Percentiles rank a stretch among this genome's conserved stretches.
phyloP scores from a whole-genome alignment of 345 rosid species.

The Arabis alpina region DNA sequence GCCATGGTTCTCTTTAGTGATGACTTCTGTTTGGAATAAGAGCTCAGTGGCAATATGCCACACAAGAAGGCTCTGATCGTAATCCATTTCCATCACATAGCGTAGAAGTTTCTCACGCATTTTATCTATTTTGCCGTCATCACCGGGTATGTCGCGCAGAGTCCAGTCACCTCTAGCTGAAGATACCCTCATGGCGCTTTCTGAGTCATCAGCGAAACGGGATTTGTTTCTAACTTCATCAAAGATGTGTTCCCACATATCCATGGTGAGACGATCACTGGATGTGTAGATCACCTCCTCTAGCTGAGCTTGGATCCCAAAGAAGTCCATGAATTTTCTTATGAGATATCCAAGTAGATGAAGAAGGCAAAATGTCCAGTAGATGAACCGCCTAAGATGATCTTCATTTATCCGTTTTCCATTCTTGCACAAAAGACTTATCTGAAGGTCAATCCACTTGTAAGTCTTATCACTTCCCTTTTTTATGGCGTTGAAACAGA shows the following conservation, averaged over 20 bases:
- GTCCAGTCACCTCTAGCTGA: constrained; percentile 65
- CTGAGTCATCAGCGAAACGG: constrained; percentile 45
- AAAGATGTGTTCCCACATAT: constrained; percentile 62
- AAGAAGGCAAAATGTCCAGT: not conserved
- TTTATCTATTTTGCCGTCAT: not conserved
- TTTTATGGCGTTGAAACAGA: not conserved
- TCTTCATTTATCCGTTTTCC: not conserved
- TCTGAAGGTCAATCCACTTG: not conserved
- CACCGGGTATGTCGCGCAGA: constrained; percentile 41
- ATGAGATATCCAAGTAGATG: not conserved
- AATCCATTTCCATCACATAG: constrained; percentile 45
- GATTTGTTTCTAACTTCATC: constrained; percentile 49
- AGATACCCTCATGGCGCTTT: constrained; percentile 51
- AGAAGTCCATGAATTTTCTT: constrained; percentile 17
- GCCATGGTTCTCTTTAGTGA: not conserved
- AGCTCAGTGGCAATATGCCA: constrained; percentile 75
- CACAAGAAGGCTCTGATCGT: constrained; percentile 52
- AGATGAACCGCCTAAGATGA: not conserved
- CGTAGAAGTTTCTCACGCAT: constrained; percentile 37
- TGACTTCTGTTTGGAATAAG: constrained; percentile 31
- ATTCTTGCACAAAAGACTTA: constrained; percentile 4
- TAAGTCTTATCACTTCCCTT: not conserved
- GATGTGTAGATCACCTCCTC: constrained; percentile 45
- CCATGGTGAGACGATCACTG: constrained; percentile 48
- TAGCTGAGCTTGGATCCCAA: constrained; percentile 46